Percentiles rank a stretch among this genome's conserved stretches.
phyloP scores from a whole-genome alignment of 345 rosid species.

The Moringa oleifera region DNA sequence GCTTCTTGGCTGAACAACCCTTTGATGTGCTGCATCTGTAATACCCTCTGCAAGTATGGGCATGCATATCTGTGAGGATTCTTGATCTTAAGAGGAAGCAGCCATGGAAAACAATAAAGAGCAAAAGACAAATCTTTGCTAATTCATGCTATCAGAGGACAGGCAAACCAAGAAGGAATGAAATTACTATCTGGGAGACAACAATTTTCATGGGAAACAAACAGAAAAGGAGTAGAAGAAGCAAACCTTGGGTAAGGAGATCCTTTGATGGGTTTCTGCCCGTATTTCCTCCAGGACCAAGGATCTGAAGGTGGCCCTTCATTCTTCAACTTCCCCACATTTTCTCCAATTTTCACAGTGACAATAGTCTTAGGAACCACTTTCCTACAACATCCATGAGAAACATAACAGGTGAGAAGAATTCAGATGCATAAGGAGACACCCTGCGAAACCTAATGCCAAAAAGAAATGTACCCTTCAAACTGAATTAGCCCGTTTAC shows the following conservation, averaged over 20 bases:
- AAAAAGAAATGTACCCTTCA: not conserved
- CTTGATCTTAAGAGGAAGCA: not conserved
- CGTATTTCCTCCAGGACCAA: conserved; percentile 77
- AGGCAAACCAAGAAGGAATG: not conserved
- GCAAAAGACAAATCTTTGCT: not conserved
- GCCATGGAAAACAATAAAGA: not conserved
- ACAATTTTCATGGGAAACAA: not conserved
- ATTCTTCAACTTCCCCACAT: conserved; percentile 45
- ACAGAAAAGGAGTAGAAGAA: not conserved
- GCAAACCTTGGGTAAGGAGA: conserved; percentile 73
- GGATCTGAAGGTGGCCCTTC: conserved; percentile 66
- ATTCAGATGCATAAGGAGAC: not conserved
- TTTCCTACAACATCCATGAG: conserved; percentile 38
- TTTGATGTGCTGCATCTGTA: conserved; percentile 76
- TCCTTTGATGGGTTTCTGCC: conserved; percentile 65
- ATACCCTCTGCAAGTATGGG: conserved; percentile 39
- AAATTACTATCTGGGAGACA: not conserved
- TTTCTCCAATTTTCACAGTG: conserved; percentile 42
- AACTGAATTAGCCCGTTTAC: too few species aligned
- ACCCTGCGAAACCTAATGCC: not conserved
- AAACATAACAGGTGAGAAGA: not conserved
- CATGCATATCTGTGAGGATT: not conserved
- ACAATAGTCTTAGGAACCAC: conserved; percentile 53
- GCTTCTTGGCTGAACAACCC: conserved; percentile 70
- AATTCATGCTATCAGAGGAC: not conserved